These are phyloP conservation scores for Fusarium chlamydosporum DNA, from an alignment of 2,329 filamentous ascomycete species.

Conservation along the genomic window DNA sequence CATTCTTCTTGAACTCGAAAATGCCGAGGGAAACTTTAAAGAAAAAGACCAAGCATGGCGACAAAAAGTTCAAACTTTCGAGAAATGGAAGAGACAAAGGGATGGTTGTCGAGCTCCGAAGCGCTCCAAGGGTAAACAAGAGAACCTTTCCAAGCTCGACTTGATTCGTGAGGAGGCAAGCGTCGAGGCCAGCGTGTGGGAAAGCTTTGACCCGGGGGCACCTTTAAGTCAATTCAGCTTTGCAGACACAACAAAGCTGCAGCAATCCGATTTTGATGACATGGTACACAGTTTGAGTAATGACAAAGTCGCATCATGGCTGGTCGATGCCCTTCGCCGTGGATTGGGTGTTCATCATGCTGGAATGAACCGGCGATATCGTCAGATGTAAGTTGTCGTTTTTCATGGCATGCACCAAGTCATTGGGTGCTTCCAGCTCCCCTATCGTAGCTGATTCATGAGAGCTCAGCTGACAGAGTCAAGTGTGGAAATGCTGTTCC, in stretches of 20 bases:
- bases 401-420: not conserved
- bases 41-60: constrained; percentile 71
- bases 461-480: constrained; percentile 12
- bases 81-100: constrained; percentile 69
- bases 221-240: constrained; percentile 76
- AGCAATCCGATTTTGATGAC: constrained; percentile 69
- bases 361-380: constrained; percentile 82
- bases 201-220: constrained; percentile 76
- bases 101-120: constrained; percentile 48
- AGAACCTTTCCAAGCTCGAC: constrained; percentile 66
- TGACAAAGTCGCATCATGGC: constrained; percentile 62
- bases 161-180: constrained; percentile 69
- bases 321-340: constrained; percentile 73
- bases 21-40: constrained; percentile 63
- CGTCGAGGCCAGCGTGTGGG: constrained; percentile 69
- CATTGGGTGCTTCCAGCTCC: not conserved
- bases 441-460: not conserved
- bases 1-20: constrained; percentile 65
- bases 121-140: constrained; percentile 61
- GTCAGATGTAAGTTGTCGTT: constrained; percentile 67
- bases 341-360: constrained; percentile 84
- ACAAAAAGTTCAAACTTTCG: constrained; percentile 68
- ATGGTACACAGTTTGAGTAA: constrained; percentile 60
- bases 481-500: constrained; percentile 79
- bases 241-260: constrained; percentile 72